Base-by-base conservation (phyloP, 2,329 filamentous ascomycete species). In the Alternaria atra region DNA sequence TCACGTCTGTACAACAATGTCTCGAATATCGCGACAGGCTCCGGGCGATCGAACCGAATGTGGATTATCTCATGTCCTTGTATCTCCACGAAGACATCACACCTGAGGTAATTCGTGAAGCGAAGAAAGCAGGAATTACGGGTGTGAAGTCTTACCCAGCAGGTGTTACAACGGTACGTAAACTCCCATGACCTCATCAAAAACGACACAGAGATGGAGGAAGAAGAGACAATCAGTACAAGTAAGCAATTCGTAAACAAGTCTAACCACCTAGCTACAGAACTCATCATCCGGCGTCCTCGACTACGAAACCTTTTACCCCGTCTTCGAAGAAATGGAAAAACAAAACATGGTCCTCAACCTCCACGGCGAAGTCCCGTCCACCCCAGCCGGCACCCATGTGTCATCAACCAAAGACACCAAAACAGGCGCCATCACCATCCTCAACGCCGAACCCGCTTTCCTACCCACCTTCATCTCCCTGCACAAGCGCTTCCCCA, bases 281-380 rank as follows among this genome's bases (percentile, higher is more conserved):
- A 88, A 89, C 73, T 88, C 86, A 4, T 83, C 83, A 35, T 87
- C 86, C 27, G 92, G 91, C 12, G 91, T 94, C 25, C 82, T 90
- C 15, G 86, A 88, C 58, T 87, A 92, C 72, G 87, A 89, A 61
- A 80, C 84, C 32, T 94, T 92, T 80, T 91, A 91, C 74, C 87
- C 88, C 6, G 91, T 94, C 13, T 97, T 98, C 74, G 86, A 85
- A n/a, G 91, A 92, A 66, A 97, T 98, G 94, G 91, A 97, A 76
- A 82, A 89, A 61, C 87, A 93, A 67, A 89, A 90, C 67, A 84
- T 97, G 75, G 86, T 96, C n/a, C 85, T 96, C 42, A 97, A 97
- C 80, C 83, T 98, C n/a, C 94, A 98, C 77, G 94, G 94, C 67
- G 94, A 97, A 80, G 87, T 90, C n/a, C 90, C 89, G 0, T 84